phyloP scores from a whole-genome alignment of 768 basidiomycete genomes.

The Cystofilobasidium macerans region DNA sequence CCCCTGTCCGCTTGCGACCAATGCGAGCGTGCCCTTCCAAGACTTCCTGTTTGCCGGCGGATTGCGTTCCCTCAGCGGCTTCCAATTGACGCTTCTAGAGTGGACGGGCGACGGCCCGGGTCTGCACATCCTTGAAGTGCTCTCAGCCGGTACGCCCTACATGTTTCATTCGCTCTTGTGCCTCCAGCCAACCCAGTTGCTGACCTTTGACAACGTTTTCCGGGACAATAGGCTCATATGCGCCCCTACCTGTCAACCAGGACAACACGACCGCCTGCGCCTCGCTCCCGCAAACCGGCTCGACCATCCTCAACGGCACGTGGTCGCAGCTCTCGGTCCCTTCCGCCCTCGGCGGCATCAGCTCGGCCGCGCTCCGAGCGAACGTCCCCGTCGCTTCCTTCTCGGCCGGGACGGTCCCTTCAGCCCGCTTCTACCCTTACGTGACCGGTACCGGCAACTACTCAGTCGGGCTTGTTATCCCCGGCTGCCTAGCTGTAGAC shows the following conservation, averaged over 20 bases:
- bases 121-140: constrained; percentile 78
- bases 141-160: constrained; percentile 59
- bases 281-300: constrained; percentile 53
- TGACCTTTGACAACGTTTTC: not conserved
- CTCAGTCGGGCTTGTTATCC: constrained; percentile 68
- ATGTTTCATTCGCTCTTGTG: not conserved
- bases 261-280: constrained; percentile 66
- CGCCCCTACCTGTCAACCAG: constrained; percentile 65
- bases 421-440: constrained; percentile 77
- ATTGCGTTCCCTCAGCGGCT: constrained; percentile 60
- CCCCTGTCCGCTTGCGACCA: constrained; percentile 66
- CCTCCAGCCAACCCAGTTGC: too few relatives aligned
- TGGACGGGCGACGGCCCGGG: constrained; percentile 70
- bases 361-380: constrained; percentile 61
- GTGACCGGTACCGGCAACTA: constrained; percentile 83
- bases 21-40: constrained; percentile 70
- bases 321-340: constrained; percentile 58
- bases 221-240: not conserved
- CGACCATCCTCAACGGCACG: constrained; percentile 50
- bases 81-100: constrained; percentile 66
- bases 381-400: constrained; percentile 50
- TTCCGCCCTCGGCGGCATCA: constrained; percentile 70
- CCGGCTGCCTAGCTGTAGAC: constrained; percentile 69
- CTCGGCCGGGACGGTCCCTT: constrained; percentile 81
- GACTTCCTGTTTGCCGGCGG: constrained; percentile 71